Percentiles rank a stretch among this genome's conserved stretches.
phyloP scores from a whole-genome alignment of 768 basidiomycete species.

The Panaeolus papilionaceus region DNA sequence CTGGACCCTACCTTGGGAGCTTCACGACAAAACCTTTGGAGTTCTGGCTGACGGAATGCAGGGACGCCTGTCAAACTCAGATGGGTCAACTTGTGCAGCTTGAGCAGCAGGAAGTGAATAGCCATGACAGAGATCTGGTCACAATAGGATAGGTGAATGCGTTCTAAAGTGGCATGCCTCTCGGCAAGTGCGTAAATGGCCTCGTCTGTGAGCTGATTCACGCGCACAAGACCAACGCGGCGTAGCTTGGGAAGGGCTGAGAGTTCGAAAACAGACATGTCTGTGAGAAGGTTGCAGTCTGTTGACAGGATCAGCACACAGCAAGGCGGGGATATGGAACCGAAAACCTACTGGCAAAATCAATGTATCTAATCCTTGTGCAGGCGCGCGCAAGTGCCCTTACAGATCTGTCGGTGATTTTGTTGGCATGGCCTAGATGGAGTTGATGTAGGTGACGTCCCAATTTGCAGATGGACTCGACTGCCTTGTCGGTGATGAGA shows the following conservation, averaged over 20 bases:
- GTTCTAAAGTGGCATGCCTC: slow-evolving; percentile 85
- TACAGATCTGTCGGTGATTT: slow-evolving; percentile 91
- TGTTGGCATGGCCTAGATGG: slow-evolving; percentile 90
- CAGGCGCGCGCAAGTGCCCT: slow-evolving; percentile 84
- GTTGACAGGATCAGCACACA: slow-evolving; percentile 20
- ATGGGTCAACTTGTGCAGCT: slow-evolving; percentile 91
- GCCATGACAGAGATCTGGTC: slow-evolving; percentile 94
- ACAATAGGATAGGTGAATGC: slow-evolving; percentile 97
- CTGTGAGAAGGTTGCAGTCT: slow-evolving; percentile 90
- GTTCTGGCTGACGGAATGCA: slow-evolving; percentile 82
- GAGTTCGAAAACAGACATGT: slow-evolving; percentile 93
- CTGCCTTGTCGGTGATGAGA: slow-evolving; percentile 78
- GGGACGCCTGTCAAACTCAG: slow-evolving; percentile 97
- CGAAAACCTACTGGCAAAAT: slow-evolving; percentile 84
- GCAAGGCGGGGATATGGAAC: slow-evolving; percentile 1
- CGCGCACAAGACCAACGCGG: slow-evolving; percentile 93
- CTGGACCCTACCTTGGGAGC: slow-evolving; percentile 72
- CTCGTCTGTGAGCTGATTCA: slow-evolving; percentile 91
- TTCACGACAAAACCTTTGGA: slow-evolving; percentile 89
- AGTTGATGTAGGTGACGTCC: slow-evolving; percentile 95
- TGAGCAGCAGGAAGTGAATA: slow-evolving; percentile 87
- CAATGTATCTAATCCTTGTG: slow-evolving; percentile 91
- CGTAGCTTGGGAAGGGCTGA: slow-evolving; percentile 88
- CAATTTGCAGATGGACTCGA: slow-evolving; percentile 84
- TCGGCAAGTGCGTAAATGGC: slow-evolving; percentile 90